A percentile compares a stretch with the other conserved stretches of the same genome.
These are phyloP conservation scores for Bryoerythrophyllum caledonicum DNA, from an alignment of 225 moss, liverwort and hornwort genomes.

Conservation along the genomic window DNA sequence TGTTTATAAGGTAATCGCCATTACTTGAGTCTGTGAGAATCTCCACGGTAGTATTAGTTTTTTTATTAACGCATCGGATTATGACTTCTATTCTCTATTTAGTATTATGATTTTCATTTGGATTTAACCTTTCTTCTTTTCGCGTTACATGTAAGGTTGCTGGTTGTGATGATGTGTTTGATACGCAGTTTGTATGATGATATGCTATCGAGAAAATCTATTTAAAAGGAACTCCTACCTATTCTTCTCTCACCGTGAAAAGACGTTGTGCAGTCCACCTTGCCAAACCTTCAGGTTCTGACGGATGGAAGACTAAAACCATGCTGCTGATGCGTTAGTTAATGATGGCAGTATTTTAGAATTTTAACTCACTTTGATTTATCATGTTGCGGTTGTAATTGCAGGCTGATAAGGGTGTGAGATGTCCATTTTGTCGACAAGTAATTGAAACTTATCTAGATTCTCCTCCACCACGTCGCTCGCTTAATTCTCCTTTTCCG, in stretches of 20 bases:
- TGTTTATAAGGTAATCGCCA: slow-evolving; percentile 43
- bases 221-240: background rate
- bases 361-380: background rate
- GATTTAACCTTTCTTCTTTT: background rate
- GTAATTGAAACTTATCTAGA: slow-evolving; percentile 40
- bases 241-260: background rate
- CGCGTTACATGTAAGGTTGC: background rate
- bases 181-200: background rate
- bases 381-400: slow-evolving; percentile 23
- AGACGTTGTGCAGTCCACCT: background rate
- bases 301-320: background rate
- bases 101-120: background rate
- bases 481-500: slow-evolving; percentile 31
- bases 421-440: slow-evolving; percentile 52
- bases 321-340: slow-evolving; percentile 1
- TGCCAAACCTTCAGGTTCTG: slow-evolving; percentile 1
- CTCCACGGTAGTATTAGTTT: background rate
- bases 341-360: background rate
- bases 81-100: background rate
- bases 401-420: slow-evolving; percentile 52
- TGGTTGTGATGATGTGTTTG: background rate
- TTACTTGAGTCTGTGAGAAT: background rate
- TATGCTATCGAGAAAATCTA: background rate
- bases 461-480: slow-evolving; percentile 39
- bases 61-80: background rate